Conservation (phyloP, 495 filamentous ascomycete species). For the Penicillium dipodomyicola region DNA sequence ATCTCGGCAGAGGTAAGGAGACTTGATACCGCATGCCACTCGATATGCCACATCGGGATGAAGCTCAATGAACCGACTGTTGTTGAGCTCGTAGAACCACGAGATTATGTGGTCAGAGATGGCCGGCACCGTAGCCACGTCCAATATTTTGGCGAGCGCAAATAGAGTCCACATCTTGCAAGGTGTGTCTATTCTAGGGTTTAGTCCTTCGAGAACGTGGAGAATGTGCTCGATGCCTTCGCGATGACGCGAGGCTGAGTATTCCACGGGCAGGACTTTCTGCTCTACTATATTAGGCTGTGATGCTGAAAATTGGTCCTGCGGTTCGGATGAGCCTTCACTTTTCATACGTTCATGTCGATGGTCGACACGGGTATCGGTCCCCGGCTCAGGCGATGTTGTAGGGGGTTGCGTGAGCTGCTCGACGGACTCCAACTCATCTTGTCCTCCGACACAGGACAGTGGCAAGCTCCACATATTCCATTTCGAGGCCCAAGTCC, state of each 20-base stretch:
- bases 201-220: slow-evolving; percentile 47
- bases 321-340: neutral
- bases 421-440: slow-evolving; percentile 26
- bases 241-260: slow-evolving; percentile 59
- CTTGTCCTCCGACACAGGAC: slow-evolving; percentile 34
- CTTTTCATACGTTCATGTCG: neutral
- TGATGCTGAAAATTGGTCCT: neutral
- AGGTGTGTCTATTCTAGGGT: slow-evolving; percentile 60
- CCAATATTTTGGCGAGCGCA: slow-evolving; percentile 56
- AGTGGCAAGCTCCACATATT: slow-evolving; percentile 48
- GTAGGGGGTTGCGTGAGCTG: neutral
- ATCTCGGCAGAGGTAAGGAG: slow-evolving; percentile 37
- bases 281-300: neutral
- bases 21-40: slow-evolving; percentile 45
- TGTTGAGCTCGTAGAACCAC: slow-evolving; percentile 48
- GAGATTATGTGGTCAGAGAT: slow-evolving; percentile 39
- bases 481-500: slow-evolving; percentile 40
- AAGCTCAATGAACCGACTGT: slow-evolving; percentile 45
- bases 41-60: slow-evolving; percentile 47
- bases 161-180: slow-evolving; percentile 62
- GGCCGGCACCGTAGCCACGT: slow-evolving; percentile 40
- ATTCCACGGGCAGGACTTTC: slow-evolving; percentile 45
- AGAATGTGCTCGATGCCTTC: slow-evolving; percentile 60
- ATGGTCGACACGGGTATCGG: neutral
- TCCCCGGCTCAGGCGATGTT: neutral